Percentiles rank a stretch among this genome's conserved stretches.
Conservation (phyloP, 768 basidiomycete genomes). For the Tricholoma matsutake region DNA sequence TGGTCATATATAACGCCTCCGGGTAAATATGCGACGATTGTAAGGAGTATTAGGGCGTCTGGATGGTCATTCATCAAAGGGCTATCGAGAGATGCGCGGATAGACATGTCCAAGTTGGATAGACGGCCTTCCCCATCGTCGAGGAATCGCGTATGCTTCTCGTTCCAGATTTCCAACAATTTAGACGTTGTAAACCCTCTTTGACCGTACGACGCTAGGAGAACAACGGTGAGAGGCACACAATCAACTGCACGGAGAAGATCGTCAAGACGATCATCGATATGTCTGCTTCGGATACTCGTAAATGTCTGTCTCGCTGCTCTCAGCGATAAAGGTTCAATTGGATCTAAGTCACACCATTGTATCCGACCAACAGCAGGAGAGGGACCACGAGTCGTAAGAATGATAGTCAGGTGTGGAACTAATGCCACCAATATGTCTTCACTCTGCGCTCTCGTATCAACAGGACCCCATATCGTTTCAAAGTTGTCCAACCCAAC, state of each 20-base stretch:
- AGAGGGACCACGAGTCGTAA: not conserved
- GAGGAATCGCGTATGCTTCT: not conserved
- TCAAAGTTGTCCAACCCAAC: not conserved
- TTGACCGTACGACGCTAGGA: not conserved
- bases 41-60: not conserved
- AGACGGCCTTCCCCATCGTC: not conserved
- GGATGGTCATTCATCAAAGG: not conserved
- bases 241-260: not conserved
- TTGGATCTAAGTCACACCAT: not conserved
- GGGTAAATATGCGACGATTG: not conserved
- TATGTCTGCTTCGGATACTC: not conserved
- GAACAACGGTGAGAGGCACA: not conserved
- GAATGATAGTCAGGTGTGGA: not conserved
- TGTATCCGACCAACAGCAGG: not conserved
- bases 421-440: not conserved
- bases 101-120: not conserved
- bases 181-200: not conserved
- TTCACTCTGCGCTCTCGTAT: not conserved
- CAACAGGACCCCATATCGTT: not conserved
- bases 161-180: not conserved
- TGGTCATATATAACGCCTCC: not conserved
- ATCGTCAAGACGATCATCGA: not conserved
- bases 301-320: not conserved
- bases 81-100: not conserved
- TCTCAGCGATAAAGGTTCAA: not conserved